Percentiles rank a stretch among this genome's conserved stretches.
Conservation (phyloP, 495 filamentous ascomycete species). For the Alectoria sarmentosa region DNA sequence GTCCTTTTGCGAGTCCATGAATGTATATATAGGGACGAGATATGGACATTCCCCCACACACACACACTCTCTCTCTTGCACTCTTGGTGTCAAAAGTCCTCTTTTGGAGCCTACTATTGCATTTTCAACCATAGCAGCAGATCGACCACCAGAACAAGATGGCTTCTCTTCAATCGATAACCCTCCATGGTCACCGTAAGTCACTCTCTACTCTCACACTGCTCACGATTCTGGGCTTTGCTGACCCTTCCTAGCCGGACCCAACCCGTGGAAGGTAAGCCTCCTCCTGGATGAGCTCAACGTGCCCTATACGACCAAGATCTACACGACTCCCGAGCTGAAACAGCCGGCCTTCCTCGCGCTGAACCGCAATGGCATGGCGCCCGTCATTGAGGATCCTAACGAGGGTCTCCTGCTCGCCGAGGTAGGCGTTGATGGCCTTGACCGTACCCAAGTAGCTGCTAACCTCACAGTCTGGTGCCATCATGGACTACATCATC, state of each 20-base stretch:
- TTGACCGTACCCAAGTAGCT: background rate
- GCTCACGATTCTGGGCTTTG: background rate
- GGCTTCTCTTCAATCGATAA: conserved; percentile 7
- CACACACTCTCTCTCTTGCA: too few relatives aligned
- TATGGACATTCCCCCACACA: background rate
- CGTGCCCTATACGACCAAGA: conserved; percentile 29
- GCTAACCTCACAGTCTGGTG: conserved; percentile 50
- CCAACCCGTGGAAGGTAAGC: conserved; percentile 45
- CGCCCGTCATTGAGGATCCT: conserved; percentile 50
- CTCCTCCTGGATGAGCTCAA: conserved; percentile 40
- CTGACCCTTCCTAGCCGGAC: conserved; percentile 24
- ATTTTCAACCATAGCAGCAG: too few relatives aligned
- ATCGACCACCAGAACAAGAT: background rate
- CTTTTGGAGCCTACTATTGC: background rate
- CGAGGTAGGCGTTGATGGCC: conserved; percentile 3
- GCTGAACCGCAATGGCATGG: conserved; percentile 58
- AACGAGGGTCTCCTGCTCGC: conserved; percentile 41
- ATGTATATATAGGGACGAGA: background rate
- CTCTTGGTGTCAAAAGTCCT: background rate
- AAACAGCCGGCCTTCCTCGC: conserved; percentile 43
- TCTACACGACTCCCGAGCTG: conserved; percentile 36
- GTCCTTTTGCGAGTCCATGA: background rate
- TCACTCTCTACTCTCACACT: too few relatives aligned
- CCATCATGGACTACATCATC: conserved; percentile 55
- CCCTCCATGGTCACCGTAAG: conserved; percentile 14